Base-by-base conservation (phyloP, 2,329 filamentous ascomycete species). In the Fulvia fulva region DNA sequence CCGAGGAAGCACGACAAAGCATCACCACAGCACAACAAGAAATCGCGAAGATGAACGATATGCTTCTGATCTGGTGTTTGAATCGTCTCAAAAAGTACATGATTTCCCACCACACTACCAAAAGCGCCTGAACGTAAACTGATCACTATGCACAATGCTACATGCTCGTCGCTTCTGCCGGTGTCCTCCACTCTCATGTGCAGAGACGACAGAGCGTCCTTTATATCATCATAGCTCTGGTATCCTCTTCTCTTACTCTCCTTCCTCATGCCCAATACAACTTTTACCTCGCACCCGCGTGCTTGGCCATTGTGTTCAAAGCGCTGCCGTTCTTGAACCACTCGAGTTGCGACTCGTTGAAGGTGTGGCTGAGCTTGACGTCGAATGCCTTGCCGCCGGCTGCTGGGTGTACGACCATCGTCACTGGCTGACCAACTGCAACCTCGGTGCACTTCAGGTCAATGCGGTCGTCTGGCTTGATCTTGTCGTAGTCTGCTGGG, bases 291-390 rank as follows among this genome's bases (percentile, higher is more conserved):
- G 56, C 53, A 44, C 45, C 52, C 5, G 61, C 61, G 43, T 69
- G 61, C 86, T 94, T 95, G 68, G 93, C 92, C 93, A 99, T 99
- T 70, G 92, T 97, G 87, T 99, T 99, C 67, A 99, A 83, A 56
- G 94, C 94, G 73, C 88, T 92, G 67, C 94, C 94, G 77, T 97
- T 95, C 84, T 91, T 92, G 86, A 99, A 99, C 94, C 94, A 99
- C 81, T 97, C 89, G 64, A 99, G 88, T 82, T 99, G 94, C 69
- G 89, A 86, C 76, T 91, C 91, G 84, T 99, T 99, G 87, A 96
- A 99, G 66, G 94, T 99, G 82, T 99, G 94, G 67, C 84, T 83
- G 69, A 99, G 87, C 78, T 89, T 83, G 69, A 96, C 74, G 65
- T 97, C 88, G 78, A 90, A 97, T 25, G 87, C 57, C 76, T 86